A percentile compares a stretch with the other conserved stretches of the same genome.
phyloP scores from a whole-genome alignment of 1,284 basidiomycete genomes.

The Mycosarcoma mackinlayi region DNA sequence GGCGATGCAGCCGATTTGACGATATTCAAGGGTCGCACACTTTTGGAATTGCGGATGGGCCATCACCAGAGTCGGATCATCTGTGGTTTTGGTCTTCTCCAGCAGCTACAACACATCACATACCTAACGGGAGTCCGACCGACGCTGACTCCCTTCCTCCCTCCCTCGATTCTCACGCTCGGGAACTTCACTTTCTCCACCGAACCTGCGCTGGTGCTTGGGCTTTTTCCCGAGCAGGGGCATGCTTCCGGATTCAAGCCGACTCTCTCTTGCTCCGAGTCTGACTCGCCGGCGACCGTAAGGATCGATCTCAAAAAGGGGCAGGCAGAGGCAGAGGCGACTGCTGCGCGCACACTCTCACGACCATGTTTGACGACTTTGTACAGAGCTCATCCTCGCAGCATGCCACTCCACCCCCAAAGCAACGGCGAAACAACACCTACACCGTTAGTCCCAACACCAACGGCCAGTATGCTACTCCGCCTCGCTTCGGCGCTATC shows the following conservation, averaged over 20 bases:
- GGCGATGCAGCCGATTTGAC: constrained; percentile 9
- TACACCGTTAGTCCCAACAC: not conserved
- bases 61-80: constrained; percentile 8
- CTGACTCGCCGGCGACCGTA: too few relatives aligned
- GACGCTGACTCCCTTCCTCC: too few relatives aligned
- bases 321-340: not conserved
- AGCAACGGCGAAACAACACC: constrained; percentile 1
- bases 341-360: too few relatives aligned
- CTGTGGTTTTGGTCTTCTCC: not conserved
- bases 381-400: constrained; percentile 48
- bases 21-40: not conserved
- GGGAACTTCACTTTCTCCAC: too few relatives aligned
- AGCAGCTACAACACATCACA: too few relatives aligned
- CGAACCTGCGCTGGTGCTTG: too few relatives aligned
- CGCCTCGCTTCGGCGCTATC: not conserved
- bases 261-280: too few relatives aligned
- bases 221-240: too few relatives aligned
- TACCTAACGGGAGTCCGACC: not conserved
- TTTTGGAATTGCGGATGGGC: constrained; percentile 17
- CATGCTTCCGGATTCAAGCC: too few relatives aligned
- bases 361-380: constrained; percentile 50
- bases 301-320: too few relatives aligned
- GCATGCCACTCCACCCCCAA: constrained; percentile 2
- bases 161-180: too few relatives aligned
- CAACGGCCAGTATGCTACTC: constrained; percentile 10